These are phyloP conservation scores for Diaporthe amygdali DNA, from an alignment of 2,329 filamentous ascomycete genomes.

Conservation along the genomic window DNA sequence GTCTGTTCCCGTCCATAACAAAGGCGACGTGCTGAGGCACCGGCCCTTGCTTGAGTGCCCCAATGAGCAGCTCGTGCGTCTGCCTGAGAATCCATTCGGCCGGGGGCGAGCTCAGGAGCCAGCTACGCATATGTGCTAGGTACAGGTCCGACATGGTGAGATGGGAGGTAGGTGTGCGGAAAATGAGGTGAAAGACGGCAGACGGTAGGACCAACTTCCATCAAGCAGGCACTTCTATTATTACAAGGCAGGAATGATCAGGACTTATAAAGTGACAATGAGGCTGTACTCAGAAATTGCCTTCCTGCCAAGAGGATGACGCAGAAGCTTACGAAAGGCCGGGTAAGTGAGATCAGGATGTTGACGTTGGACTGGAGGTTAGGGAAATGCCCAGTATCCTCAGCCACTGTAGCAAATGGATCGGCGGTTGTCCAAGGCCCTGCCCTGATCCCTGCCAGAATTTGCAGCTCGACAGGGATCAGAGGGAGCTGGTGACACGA, in stretches of 20 bases:
- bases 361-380: not conserved
- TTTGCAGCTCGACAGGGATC: not conserved
- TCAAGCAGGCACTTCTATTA: not conserved
- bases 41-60: conserved; percentile 85
- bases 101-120: conserved; percentile 87
- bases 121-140: conserved; percentile 58
- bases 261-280: not conserved
- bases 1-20: conserved; percentile 97
- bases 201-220: not conserved
- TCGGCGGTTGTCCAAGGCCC: not conserved
- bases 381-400: conserved; percentile 6
- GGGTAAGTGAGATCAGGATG: conserved; percentile 3
- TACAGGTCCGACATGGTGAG: conserved; percentile 58
- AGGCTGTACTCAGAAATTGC: not conserved
- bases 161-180: not conserved
- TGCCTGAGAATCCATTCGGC: conserved; percentile 86
- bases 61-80: conserved; percentile 84
- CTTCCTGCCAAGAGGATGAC: conserved; percentile 9
- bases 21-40: conserved; percentile 98
- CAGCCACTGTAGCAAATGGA: conserved; percentile 15
- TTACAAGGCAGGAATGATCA: not conserved
- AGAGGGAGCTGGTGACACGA: not conserved
- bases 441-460: conserved; percentile 10
- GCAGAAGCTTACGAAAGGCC: conserved; percentile 11
- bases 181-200: not conserved